Conservation (phyloP, 176 grass and related monocot genomes). For the Rhipidocladum racemiflorum region DNA sequence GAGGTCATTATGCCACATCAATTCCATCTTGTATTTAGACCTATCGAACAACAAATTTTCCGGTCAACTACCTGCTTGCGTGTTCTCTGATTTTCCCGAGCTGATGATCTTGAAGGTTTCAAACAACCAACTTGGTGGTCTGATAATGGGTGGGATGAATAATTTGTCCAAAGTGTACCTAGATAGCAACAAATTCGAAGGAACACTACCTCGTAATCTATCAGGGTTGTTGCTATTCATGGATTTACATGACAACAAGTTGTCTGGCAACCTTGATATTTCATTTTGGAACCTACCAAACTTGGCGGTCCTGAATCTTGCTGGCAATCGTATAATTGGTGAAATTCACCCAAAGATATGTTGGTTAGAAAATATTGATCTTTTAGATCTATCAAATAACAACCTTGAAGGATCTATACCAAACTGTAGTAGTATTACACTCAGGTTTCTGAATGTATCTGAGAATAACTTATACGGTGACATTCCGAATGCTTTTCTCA, state of each 20-base stretch:
- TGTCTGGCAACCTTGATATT: not conserved
- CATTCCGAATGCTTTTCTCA: too few species aligned
- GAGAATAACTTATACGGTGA: too few species aligned
- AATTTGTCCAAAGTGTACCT: not conserved
- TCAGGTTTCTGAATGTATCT: too few species aligned
- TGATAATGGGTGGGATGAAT: not conserved
- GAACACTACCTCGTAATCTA: not conserved
- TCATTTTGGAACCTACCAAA: not conserved
- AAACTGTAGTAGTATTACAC: not conserved
- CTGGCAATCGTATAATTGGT: not conserved
- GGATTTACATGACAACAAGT: conserved; percentile 7
- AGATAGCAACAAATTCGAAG: not conserved
- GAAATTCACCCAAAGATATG: not conserved
- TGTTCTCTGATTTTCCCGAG: not conserved
- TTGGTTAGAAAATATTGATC: rapidly evolving
- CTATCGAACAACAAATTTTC: conserved; percentile 23
- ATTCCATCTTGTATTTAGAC: not conserved
- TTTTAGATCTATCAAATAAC: conserved; percentile 26
- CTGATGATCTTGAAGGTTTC: not conserved
- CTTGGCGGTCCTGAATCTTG: not conserved
- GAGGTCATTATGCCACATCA: too few species aligned
- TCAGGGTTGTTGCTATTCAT: not conserved
- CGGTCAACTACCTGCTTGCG: conserved; percentile 3
- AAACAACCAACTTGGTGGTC: conserved; percentile 11
- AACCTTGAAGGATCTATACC: not conserved